Base-by-base conservation (phyloP, 2,329 filamentous ascomycete genomes). In the Talaromyces sp. region DNA sequence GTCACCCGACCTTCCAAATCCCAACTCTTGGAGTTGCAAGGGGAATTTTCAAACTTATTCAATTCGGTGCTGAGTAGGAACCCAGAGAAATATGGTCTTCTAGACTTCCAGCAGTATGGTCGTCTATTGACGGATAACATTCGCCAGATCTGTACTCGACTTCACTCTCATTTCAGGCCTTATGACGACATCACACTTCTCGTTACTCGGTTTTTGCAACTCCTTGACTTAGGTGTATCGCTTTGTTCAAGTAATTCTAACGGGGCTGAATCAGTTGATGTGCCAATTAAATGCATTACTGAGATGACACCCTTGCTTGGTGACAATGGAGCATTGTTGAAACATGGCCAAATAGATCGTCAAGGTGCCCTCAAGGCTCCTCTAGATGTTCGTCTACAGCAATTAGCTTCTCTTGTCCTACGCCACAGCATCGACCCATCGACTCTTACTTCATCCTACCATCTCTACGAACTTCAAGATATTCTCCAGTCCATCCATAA, bases 151-250 rank as follows among this genome's bases (percentile, higher is more conserved):
- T 84, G 89, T 55, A 79, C 82, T 58, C 85, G 92, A 51, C 81
- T 99, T 8, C 82, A 81, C 1, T 80, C 84, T 31, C 82, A 86
- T 38, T 95, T 92, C 69, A 83, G 86, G 43, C 86, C 86, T 14
- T 97, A 97, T 68, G 90, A 91, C 62, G 94, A 99, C 69, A 85
- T 97, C 66, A 90, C 89, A 0, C 81, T 84, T 51, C 92, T 91
- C 3, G 83, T 91, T 11, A 81, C 91, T 51, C 90, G 89, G 57
- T 89, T 97, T 64, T 79, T 97, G 50, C 86, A 89, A 61, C 90
- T 90, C 66, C 78, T 97, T 10, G 85, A 88, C 65, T 79, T 96
- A 62, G 92, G 91, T 2, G 75, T 95, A 32, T 88, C 85, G 0
- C 75, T 95, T 41, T 83, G 80, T 58, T 71, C 67, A 12, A 67